Base-by-base conservation (phyloP, 495 filamentous ascomycete genomes). In the Collariella sp. region DNA sequence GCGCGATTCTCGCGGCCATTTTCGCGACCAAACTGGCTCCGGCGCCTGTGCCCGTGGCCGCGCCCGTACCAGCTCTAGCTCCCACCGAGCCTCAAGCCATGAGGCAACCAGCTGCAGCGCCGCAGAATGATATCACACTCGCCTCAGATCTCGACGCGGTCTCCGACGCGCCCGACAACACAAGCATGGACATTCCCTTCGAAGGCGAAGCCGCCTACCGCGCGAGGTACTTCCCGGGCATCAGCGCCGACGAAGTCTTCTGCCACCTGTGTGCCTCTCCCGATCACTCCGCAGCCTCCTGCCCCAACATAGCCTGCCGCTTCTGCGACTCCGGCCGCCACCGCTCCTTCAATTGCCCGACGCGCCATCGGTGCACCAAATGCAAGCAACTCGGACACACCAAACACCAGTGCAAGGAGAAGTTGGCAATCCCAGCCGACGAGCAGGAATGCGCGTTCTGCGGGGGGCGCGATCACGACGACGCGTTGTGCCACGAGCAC, bases 371-470 rank as follows among this genome's bases (percentile, higher is more conserved):
- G 24, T 76, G 74, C 52, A 56, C 52, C 0, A 69, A 69, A 39
- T 76, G 74, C 55, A 61, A 45, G 31, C 70, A 71, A 41, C 54
- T 69, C 24, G 72, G 74, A 6, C 74, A 76, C 56, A 34, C 2
- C 12, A 23, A 34, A 20, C 46, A 47, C 4, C 18, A 24, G 13
- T 75, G 72, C 55, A 15, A 43, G n/a, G 69, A 72, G 53, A 73
- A 68, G 23, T 62, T 73, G 45, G 51, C 47, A 7, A 38, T 71
- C 18, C 43, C 69, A 3, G 20, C 22, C n/a, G 69, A 70, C 18
- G 61, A 64, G 31, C 53, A 53, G 35, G 65, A 64, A 3, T 76
- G 73, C 55, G 66, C 66, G 0, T 56, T 70, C 34, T 77, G 72
- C 54, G 52, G 46, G 29, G 62, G 60, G 13, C 52, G 40, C 5